Base-by-base conservation (phyloP, 2,329 filamentous ascomycete genomes). In the Tolypocladium guangdongense region DNA sequence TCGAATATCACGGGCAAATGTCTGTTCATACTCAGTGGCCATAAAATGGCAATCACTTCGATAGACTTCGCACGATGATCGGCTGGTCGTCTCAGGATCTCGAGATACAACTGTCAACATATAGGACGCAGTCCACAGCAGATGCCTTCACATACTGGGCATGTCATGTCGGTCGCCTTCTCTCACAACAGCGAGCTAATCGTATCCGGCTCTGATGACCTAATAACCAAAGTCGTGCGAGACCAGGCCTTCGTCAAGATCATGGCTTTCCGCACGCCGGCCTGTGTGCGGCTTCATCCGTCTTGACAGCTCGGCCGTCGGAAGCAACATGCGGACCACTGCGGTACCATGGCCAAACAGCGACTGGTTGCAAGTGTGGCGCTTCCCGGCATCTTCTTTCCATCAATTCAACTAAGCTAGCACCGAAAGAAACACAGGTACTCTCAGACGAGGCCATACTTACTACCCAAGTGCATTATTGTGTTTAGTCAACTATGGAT, bases 191-290 rank as follows among this genome's bases (percentile, higher is more conserved):
- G 18, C 36, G 14, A 5, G 3, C 36, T 37, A 3, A 5, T 37
- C 18, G 36, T 10, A 37, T 37, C 36, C 18, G 36, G 36, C 7
- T n/a, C 36, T n/a, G n/a, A n/a, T n/a, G n/a, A n/a, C n/a, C n/a
- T n/a, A 8, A 64, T 43, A 5, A 62, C 52, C 38, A 64, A 46
- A 22, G 61, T 58, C 22, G 57, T 62, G 8, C 54, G 58, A 0
- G 63, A 60, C 63, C 63, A 64, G n/a, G 61, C 58, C 24, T 55
- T 38, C 16, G 53, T 52, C 2, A 65, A 41, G n/a, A 63, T 62
- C 47, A 51, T 41, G 14, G 54, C 54, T 41, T 55, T 55, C 22
- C 41, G 51, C 20, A 55, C 51, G 36, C 54, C 54, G 30, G 41
- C 48, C 22, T 52, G 51, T 8, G 24, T 22, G 39, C 20, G 6